Base-by-base conservation (phyloP, 1,284 basidiomycete species). In the Rhodotorula sp. region DNA sequence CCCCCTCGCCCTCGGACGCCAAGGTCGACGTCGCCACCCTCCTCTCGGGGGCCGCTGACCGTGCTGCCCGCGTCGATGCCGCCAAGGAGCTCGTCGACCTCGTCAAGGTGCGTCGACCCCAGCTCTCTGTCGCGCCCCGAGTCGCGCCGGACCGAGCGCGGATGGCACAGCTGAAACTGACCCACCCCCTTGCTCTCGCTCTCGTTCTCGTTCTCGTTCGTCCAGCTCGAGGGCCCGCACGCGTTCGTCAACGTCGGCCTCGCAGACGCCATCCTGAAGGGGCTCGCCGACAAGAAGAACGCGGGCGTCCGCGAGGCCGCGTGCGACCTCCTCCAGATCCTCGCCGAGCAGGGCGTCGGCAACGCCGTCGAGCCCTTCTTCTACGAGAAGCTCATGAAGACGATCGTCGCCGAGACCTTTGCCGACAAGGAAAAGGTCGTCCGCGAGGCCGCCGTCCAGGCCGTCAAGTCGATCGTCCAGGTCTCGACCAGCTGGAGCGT, bases 401-500 rank as follows among this genome's bases (percentile, higher is more conserved):
- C 86, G 71, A 86, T 88, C 74, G 89, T 99, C 78, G 85, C 95
- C 78, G 96, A 98, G 83, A 82, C 89, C 46, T 92, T 94, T 79
- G 92, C 91, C 79, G 92, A 95, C 85, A 95, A 95, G 86, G 88
- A 89, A 84, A 89, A 90, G 76, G 86, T 87, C 77, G 90, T 89
- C 80, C 87, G 89, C 81, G 89, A 87, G 77, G 89, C 91, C 67
- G 90, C 95, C 71, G 83, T 94, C 72, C 88, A 89, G 78, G 93
- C 94, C 68, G 88, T 95, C 79, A 87, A 87, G 81, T 84, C 85
- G 78, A 89, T 90, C 79, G 88, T 88, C 79, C 84, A 89, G 78
- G 84, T 86, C 76, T 91, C 93, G 89, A 94, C 90, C 84, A 88
- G 91, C 46, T 98, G 94, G 94, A 91, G 89, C 61, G 84, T 90